These are phyloP conservation scores for Hirschfeldia incana DNA, from an alignment of 345 rosid genomes.

Conservation along the genomic window DNA sequence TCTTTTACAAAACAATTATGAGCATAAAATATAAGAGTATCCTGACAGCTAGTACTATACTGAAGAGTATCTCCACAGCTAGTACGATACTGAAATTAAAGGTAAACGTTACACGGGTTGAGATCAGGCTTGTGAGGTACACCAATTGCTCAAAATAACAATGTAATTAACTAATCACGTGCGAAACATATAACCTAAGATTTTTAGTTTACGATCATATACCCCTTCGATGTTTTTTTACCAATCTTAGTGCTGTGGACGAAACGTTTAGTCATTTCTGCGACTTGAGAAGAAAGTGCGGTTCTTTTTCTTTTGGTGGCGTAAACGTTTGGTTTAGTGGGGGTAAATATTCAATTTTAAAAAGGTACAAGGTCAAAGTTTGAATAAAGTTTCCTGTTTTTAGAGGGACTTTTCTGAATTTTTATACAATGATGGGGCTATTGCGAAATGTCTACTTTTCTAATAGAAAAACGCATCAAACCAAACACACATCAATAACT, in stretches of 20 bases:
- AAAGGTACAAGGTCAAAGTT: constrained; percentile 6
- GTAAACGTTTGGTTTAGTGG: background rate
- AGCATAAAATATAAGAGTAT: too few species aligned
- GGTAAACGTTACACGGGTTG: too few species aligned
- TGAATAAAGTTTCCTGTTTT: background rate
- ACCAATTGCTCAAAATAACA: too few species aligned
- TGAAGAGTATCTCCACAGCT: too few species aligned
- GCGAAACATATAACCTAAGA: too few species aligned
- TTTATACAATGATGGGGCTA: constrained; percentile 6
- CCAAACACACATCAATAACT: background rate
- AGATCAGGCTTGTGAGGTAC: too few species aligned
- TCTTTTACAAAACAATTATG: too few species aligned
- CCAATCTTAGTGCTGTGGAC: constrained; percentile 52
- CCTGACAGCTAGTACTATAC: too few species aligned
- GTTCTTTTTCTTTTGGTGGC: background rate
- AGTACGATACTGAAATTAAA: too few species aligned
- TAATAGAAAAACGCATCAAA: background rate
- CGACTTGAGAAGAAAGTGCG: background rate
- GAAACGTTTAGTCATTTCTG: constrained; percentile 40
- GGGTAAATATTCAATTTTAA: background rate
- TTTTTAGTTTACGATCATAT: too few species aligned
- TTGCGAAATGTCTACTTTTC: background rate
- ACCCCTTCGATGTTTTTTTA: too few species aligned
- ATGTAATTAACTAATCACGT: too few species aligned
- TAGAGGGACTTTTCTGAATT: background rate